These are phyloP conservation scores for Iris pallida DNA, from an alignment of 116 monocot genomes.

Conservation along the genomic window DNA sequence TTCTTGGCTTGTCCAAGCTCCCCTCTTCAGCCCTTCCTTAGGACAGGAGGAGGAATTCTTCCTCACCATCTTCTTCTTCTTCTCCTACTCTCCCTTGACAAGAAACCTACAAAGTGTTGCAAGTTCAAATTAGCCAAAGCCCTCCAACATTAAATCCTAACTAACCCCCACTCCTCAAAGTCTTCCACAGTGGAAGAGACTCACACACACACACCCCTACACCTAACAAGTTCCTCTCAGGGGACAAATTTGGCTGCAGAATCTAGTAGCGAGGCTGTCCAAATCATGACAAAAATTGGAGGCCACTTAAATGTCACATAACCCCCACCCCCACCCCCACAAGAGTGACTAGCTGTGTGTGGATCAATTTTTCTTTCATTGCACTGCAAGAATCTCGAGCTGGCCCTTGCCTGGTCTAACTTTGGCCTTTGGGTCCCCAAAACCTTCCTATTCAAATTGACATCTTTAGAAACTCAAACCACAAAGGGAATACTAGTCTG, in stretches of 20 bases:
- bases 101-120: neutral
- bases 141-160: neutral
- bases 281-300: neutral
- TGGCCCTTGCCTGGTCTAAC: too few species aligned
- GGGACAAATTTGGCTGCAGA: constrained; percentile 12
- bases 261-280: constrained; percentile 7
- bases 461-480: too few species aligned
- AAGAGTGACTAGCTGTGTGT: too few species aligned
- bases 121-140: neutral
- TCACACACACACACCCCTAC: too few species aligned
- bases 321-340: too few species aligned
- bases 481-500: too few species aligned
- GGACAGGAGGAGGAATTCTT: constrained; percentile 21
- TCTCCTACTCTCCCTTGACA: neutral
- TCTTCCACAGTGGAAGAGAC: too few species aligned
- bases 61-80: neutral
- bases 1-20: constrained; percentile 59
- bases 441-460: too few species aligned
- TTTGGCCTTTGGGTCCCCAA: too few species aligned
- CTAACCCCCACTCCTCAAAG: neutral
- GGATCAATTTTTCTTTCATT: too few species aligned
- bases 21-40: constrained; percentile 43
- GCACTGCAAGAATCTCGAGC: too few species aligned
- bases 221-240: neutral
- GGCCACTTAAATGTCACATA: neutral